These are phyloP conservation scores for Luffa acutangula DNA, from an alignment of 306 rosid genomes.

Conservation along the genomic window DNA sequence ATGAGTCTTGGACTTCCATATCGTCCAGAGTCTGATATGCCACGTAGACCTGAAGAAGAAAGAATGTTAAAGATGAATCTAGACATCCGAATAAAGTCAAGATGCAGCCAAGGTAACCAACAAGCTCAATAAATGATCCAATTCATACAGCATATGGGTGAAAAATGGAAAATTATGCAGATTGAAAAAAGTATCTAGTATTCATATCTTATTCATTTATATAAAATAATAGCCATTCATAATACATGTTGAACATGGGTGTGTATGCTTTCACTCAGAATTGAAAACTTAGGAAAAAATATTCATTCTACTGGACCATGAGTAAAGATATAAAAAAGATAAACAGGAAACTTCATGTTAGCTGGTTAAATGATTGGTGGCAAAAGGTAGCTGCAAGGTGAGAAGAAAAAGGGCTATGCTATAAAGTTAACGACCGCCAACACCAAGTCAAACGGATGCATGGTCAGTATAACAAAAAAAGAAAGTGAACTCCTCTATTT, in stretches of 20 bases:
- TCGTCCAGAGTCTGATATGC: background rate
- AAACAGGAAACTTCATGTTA: background rate
- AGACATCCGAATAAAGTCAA: background rate
- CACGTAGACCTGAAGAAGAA: background rate
- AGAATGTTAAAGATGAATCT: background rate
- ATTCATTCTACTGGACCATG: background rate
- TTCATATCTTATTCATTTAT: background rate
- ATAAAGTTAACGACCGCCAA: background rate
- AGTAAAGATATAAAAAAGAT: background rate
- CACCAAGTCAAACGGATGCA: background rate
- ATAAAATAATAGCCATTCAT: background rate
- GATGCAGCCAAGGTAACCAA: background rate
- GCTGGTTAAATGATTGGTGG: slow-evolving; percentile 20
- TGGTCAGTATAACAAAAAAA: background rate
- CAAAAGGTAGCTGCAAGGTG: background rate
- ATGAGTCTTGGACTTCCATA: slow-evolving; percentile 14
- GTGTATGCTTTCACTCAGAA: background rate
- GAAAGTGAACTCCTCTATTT: background rate
- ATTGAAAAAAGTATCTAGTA: background rate
- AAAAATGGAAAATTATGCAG: background rate
- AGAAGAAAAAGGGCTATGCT: slow-evolving; percentile 10
- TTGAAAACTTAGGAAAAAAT: background rate
- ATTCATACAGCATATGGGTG: background rate
- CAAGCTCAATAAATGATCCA: background rate
- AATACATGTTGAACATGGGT: background rate